phyloP scores from a whole-genome alignment of 768 basidiomycete species.

The Termitomyces sp. region DNA sequence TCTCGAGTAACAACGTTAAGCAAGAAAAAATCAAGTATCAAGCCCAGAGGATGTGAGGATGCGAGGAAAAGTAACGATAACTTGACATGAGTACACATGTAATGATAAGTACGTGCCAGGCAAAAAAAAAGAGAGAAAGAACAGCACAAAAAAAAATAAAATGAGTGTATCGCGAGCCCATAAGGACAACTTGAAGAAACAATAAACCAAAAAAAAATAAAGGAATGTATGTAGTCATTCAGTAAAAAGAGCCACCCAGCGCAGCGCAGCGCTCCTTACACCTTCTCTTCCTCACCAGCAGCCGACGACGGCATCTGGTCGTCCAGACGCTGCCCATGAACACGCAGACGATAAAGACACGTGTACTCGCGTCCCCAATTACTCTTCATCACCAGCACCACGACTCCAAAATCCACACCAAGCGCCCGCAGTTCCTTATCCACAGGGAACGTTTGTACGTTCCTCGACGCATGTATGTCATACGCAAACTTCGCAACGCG shows the following conservation, averaged over 20 bases:
- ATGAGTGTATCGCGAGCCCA: constrained; percentile 1
- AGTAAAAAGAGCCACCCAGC: not conserved
- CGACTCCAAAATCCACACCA: constrained; percentile 79
- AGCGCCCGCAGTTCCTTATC: constrained; percentile 60
- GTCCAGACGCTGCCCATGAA: constrained; percentile 59
- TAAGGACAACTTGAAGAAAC: not conserved
- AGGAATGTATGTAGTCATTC: not conserved
- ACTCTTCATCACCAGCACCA: constrained; percentile 71
- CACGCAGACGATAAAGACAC: constrained; percentile 83
- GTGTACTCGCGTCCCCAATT: constrained; percentile 91
- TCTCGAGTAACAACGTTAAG: constrained; percentile 4
- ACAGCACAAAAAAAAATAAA: constrained; percentile 9
- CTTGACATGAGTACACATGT: not conserved
- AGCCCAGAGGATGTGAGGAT: not conserved
- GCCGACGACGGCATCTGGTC: constrained; percentile 29
- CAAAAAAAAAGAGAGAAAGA: not conserved
- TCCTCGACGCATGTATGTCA: constrained; percentile 46
- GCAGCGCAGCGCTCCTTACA: constrained; percentile 2
- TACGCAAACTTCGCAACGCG: constrained; percentile 70
- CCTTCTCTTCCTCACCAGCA: constrained; percentile 21
- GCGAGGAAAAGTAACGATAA: not conserved
- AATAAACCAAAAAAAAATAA: constrained; percentile 5
- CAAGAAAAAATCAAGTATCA: not conserved
- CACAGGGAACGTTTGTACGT: constrained; percentile 81
- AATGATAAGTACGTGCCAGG: constrained; percentile 1